Base-by-base conservation (phyloP, 2,329 filamentous ascomycete species). In the Diaporthe sp. region DNA sequence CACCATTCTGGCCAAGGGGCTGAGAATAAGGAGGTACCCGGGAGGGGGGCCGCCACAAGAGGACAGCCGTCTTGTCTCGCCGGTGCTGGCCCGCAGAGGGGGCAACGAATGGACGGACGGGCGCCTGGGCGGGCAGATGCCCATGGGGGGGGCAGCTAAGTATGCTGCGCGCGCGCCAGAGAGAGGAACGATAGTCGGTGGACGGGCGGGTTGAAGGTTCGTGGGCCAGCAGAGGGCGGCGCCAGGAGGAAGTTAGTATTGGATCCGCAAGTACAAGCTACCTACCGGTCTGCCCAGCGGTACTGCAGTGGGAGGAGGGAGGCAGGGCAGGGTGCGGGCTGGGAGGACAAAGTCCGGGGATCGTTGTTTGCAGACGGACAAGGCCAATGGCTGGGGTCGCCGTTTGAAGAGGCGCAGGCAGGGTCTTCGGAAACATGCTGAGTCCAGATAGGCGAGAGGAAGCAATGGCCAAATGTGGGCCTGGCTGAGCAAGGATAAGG, bases 381-480 rank as follows among this genome's bases (percentile, higher is more conserved):
- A 42, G 35, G 57, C 47, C 71, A 72, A 72, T 54, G 58, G 40
- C 71, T 66, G 38, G 57, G 64, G 55, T 52, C 47, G 54, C 66
- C 58, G 35, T 66, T 52, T 58, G 69, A 60, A 50, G 54, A 50
- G 54, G 45, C 64, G 71, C 71, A 73, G 71, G 71, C 60, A 72
- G 73, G 73, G 73, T 72, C 50, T 42, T 54, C 73, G 73, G 73
- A 58, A 72, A 58, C 68, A 72, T 74, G 73, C 73, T 74, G 73
- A 72, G 55, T 66, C 68, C 40, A 74, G 73, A 74, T 74, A 72
- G 58, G 58, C 73, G 73, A 74, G 73, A 45, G 40, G 35, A 67
- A 72, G 73, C 73, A 68, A 74, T 71, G 64, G 58, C 52, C 28
- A 54, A 52, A 68, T 73, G 60, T 68, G 50, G 58, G 68, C 69